Evolutionary conservation across 345 rosid species (phyloP).

Genomic region (Erysimum cheiranthoides): DNA sequence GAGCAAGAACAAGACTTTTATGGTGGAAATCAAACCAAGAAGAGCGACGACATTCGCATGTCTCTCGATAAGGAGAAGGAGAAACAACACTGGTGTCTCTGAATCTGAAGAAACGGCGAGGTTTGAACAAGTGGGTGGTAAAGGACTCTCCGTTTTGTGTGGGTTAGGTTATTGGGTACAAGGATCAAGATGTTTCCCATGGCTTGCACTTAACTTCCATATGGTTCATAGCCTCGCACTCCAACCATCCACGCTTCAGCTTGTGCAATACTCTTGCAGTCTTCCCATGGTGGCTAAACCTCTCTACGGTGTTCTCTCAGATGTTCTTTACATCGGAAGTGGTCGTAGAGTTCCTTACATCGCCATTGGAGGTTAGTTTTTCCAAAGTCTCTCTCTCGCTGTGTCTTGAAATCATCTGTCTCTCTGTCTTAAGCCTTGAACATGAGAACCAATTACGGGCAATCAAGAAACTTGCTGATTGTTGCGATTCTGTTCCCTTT

Average conservation of each 20-base stretch:
- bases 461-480: neutral
- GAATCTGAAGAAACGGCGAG: slow-evolving; percentile 37
- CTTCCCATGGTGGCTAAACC: slow-evolving; percentile 96
- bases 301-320: slow-evolving; percentile 81
- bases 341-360: slow-evolving; percentile 88
- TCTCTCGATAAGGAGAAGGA: slow-evolving; percentile 46
- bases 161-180: slow-evolving; percentile 92
- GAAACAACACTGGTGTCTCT: slow-evolving; percentile 43
- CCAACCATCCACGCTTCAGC: slow-evolving; percentile 81
- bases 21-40: slow-evolving; percentile 39
- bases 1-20: slow-evolving; percentile 23
- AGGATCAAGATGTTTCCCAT: slow-evolving; percentile 92
- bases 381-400: slow-evolving; percentile 7
- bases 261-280: slow-evolving; percentile 76
- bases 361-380: slow-evolving; percentile 77
- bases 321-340: slow-evolving; percentile 68
- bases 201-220: slow-evolving; percentile 89
- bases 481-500: neutral
- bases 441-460: neutral
- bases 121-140: slow-evolving; percentile 52
- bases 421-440: neutral
- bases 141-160: slow-evolving; percentile 65
- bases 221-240: slow-evolving; percentile 74
- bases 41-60: slow-evolving; percentile 40
- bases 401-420: neutral